Percentiles rank a stretch among this genome's conserved stretches.
These are phyloP conservation scores for Sporothrix euskadiensis DNA, from an alignment of 2,329 filamentous ascomycete species.

Conservation along the genomic window DNA sequence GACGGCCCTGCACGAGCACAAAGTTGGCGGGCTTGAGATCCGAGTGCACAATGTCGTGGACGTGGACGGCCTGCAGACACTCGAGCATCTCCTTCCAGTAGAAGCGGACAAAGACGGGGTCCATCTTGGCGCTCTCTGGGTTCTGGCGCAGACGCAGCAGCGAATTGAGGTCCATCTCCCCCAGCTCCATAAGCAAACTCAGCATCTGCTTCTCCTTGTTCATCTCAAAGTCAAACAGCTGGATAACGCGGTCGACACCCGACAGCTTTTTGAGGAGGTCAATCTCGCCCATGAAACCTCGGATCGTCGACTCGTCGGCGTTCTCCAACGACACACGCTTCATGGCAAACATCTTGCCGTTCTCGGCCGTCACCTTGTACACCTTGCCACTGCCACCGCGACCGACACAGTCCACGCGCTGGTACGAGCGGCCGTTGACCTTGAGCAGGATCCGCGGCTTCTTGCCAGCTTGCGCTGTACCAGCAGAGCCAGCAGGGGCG, in stretches of 20 bases:
- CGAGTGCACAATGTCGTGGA: slow-evolving; percentile 90
- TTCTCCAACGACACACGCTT: slow-evolving; percentile 91
- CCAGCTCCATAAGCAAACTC: slow-evolving; percentile 94
- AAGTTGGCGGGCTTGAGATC: slow-evolving; percentile 98
- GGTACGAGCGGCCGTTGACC: slow-evolving; percentile 89
- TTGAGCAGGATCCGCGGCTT: slow-evolving; percentile 81
- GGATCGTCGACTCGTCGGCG: slow-evolving; percentile 78
- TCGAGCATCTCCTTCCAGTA: slow-evolving; percentile 99
- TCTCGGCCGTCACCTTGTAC: slow-evolving; percentile 95
- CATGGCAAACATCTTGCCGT: slow-evolving; percentile 90
- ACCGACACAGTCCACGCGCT: slow-evolving; percentile 84
- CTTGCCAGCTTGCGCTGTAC: slow-evolving; percentile 64
- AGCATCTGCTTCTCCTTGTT: slow-evolving; percentile 89
- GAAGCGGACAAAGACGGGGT: slow-evolving; percentile 88
- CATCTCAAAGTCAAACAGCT: slow-evolving; percentile 87
- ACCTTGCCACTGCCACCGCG: slow-evolving; percentile 92
- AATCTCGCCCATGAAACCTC: slow-evolving; percentile 93
- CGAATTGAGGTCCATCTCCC: slow-evolving; percentile 88
- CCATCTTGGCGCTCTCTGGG: slow-evolving; percentile 72
- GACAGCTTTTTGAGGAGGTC: slow-evolving; percentile 80
- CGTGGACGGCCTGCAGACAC: slow-evolving; percentile 86
- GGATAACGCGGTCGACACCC: slow-evolving; percentile 85
- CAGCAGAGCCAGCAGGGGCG: slow-evolving; percentile 74
- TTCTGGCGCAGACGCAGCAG: slow-evolving; percentile 74
- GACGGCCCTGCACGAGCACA: slow-evolving; percentile 80